Base-by-base conservation (phyloP, 2,329 filamentous ascomycete species). In the Cladosporium velox region DNA sequence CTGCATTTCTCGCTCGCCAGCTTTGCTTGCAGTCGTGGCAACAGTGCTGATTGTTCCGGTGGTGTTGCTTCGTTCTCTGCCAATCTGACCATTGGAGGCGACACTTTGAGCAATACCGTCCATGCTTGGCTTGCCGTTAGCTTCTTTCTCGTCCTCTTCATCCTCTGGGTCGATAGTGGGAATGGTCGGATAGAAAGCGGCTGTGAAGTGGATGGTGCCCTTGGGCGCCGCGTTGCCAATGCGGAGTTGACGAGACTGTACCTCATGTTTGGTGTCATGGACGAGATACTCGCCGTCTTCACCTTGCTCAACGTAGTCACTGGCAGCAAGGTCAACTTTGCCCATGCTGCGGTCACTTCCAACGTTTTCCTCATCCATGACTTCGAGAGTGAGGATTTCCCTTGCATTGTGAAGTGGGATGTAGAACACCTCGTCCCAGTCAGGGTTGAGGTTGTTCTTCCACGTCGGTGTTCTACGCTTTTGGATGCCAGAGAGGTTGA, bases 371-470 rank as follows among this genome's bases (percentile, higher is more conserved):
- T 95, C 88, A 73, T 99, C 95, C 94, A 99, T 97, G 70, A 98
- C 93, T 78, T 99, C 95, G 21, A 99, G 81, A 0, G 89, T 88
- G 34, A 99, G 83, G 74, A 91, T 92, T 77, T 99, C 95, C 35
- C 92, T 90, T 15, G 86, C 74, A 7, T 90, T 93, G 77, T 97
- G 94, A 66, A 99, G 86, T 1, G 96, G 94, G 0, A 99, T 86
- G 75, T 99, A 99, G 26, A 97, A 86, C 28, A 99, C 89, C 79
- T 99, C 95, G 74, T 99, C 93, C 89, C 91, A 99, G 63, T 95
- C 91, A 1, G 95, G 95, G 76, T 96, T 92, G 66, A 99, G 87
- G 68, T 97, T 96, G 80, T 97, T 99, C 76, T 92, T 89, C 83
- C 95, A 97, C 0, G 94, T 98, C 60, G 99, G 95, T 2, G 95